These are phyloP conservation scores for Daedaleopsis sinensis DNA, from an alignment of 768 basidiomycete genomes.

Conservation along the genomic window DNA sequence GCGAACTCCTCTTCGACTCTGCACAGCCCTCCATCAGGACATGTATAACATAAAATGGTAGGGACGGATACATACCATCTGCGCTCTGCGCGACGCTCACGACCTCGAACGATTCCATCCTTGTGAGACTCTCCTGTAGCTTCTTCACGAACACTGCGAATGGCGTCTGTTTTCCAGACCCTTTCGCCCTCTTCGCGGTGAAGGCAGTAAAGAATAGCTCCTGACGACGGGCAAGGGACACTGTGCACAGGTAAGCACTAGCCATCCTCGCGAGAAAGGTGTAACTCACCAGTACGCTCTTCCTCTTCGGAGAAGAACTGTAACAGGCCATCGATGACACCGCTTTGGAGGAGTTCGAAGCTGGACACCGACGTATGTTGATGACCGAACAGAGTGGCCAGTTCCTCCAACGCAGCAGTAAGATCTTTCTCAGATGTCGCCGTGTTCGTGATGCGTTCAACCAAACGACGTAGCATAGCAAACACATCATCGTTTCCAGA, in stretches of 20 bases:
- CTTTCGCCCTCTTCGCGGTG: conserved; percentile 52
- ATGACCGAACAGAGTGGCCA: conserved; percentile 82
- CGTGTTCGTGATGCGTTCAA: conserved; percentile 59
- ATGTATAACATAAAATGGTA: not conserved
- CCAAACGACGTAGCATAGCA: conserved; percentile 62
- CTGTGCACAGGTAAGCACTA: conserved; percentile 41
- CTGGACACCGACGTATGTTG: conserved; percentile 85
- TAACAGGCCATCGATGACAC: conserved; percentile 85
- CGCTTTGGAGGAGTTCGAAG: conserved; percentile 94
- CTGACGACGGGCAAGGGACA: conserved; percentile 64
- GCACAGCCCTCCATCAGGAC: not conserved
- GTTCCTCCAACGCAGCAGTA: conserved; percentile 61
- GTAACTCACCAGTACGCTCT: conserved; percentile 54
- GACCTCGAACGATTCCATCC: conserved; percentile 96
- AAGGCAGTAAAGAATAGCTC: conserved; percentile 83
- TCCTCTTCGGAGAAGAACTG: conserved; percentile 65
- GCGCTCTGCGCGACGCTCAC: conserved; percentile 81
- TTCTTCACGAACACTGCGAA: conserved; percentile 90
- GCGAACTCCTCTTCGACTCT: conserved; percentile 92
- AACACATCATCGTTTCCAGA: conserved; percentile 64
- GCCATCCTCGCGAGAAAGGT: conserved; percentile 11
- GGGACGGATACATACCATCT: conserved; percentile 62
- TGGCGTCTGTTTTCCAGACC: conserved; percentile 52
- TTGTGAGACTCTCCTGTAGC: conserved; percentile 91
- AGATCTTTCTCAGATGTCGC: conserved; percentile 66